A percentile compares a stretch with the other conserved stretches of the same genome.
Conservation (phyloP, 208 protist species). For the Trypanosoma vivax region DNA sequence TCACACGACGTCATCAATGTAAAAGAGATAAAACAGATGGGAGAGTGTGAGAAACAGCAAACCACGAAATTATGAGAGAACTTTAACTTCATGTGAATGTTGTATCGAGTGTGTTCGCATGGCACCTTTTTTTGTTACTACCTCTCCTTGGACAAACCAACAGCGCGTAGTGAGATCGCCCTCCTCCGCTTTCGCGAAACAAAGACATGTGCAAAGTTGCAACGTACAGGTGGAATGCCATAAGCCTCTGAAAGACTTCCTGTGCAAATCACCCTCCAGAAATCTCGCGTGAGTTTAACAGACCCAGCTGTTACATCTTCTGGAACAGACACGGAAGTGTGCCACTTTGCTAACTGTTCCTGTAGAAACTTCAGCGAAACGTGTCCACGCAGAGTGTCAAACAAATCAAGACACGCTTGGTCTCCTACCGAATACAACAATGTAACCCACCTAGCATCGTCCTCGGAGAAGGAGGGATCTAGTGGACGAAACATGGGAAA, state of each 20-base stretch:
- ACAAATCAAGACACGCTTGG: slow-evolving; percentile 22
- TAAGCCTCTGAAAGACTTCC: slow-evolving; percentile 59
- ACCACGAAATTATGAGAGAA: too few relatives aligned
- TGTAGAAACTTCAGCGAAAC: slow-evolving; percentile 40
- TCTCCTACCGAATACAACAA: slow-evolving; percentile 54
- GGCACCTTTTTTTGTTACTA: background rate
- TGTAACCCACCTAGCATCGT: slow-evolving; percentile 55
- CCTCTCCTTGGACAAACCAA: background rate
- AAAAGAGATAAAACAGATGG: too few relatives aligned
- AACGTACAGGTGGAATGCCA: slow-evolving; percentile 46
- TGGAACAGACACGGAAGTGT: slow-evolving; percentile 29
- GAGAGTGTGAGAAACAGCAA: too few relatives aligned
- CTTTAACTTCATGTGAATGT: too few relatives aligned
- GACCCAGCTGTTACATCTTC: slow-evolving; percentile 24
- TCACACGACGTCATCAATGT: too few relatives aligned
- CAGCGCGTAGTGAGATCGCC: background rate
- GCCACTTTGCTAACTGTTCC: slow-evolving; percentile 33
- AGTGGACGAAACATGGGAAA: slow-evolving; percentile 71
- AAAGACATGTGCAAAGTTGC: slow-evolving; percentile 17
- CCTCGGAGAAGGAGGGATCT: slow-evolving; percentile 53
- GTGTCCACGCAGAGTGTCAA: slow-evolving; percentile 28
- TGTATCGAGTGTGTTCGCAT: too few relatives aligned
- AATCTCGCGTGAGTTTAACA: slow-evolving; percentile 30
- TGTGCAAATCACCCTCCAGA: slow-evolving; percentile 57
- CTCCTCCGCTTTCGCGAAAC: slow-evolving; percentile 9